Evolutionary conservation across 129 eudicot genomes (phyloP), one percentile per base, ranked within the genome.

Genomic region (Helianthus tuberosus): DNA sequence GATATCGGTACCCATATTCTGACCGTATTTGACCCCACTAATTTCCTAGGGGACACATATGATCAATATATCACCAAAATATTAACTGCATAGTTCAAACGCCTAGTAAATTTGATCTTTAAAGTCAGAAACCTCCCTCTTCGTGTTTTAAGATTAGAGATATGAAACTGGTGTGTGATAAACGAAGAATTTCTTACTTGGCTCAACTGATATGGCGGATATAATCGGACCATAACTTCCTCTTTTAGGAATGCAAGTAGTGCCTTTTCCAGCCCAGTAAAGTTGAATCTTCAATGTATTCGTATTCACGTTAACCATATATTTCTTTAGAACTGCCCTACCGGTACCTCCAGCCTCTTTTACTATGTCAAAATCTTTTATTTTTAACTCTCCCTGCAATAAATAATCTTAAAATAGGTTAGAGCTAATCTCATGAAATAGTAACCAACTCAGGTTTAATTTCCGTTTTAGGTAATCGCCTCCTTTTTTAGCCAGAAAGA

Each of bases 191-290:
- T 63, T 68, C 96, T 68, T 87, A 90, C 96, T 90, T 13, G 90
- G 93, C 46, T 82, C 89, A 47, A 90, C 82, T 14, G 96, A 87
- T 79, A 90, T 87, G 57, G 96, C 96, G 15, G 96, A 90, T 75
- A 90, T 85, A 38, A 87, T 82, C 52, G 96, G 96, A 67, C 96
- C 96, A 74, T 90, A 90, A 74, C 25, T 70, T 81, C 96, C 96
- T 79, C 96, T 85, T 23, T 36, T 17, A 11, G 96, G 96, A 73
- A 90, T 90, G 46, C 93, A 89, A 14, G 91, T 83, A 73, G 96
- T 90, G 62, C 96, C 93, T 77, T 58, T 90, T 54, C 93, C 96
- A 20, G 91, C 91, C 93, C 91, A 87, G 53, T 77, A 85, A 59
- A 90, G 81, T 77, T 81, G 86, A 66, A 90, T 83, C 79, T 87